Conservation (phyloP, 2,329 filamentous ascomycete species). For the Venturia effusa region DNA sequence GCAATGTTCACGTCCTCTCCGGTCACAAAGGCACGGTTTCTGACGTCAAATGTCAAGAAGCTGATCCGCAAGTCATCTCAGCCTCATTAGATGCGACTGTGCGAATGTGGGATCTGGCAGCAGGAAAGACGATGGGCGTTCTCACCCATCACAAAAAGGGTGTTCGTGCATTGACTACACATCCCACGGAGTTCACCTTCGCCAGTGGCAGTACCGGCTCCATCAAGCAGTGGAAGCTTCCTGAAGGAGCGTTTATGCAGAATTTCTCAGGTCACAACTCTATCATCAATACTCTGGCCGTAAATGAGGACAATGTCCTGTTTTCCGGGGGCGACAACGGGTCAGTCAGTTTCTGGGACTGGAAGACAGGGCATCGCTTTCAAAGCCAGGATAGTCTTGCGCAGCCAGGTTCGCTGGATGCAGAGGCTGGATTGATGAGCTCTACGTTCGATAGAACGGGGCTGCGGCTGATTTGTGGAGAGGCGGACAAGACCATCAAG, state of each 20-base stretch:
- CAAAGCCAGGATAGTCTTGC: slow-evolving; percentile 84
- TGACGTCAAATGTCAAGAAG: slow-evolving; percentile 85
- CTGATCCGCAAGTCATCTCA: slow-evolving; percentile 90
- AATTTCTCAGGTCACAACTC: slow-evolving; percentile 96
- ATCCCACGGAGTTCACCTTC: slow-evolving; percentile 93
- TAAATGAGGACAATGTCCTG: slow-evolving; percentile 89
- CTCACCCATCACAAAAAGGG: slow-evolving; percentile 98
- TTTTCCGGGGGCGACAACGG: slow-evolving; percentile 94
- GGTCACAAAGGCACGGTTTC: slow-evolving; percentile 89
- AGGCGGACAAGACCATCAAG: slow-evolving; percentile 96
- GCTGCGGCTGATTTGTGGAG: slow-evolving; percentile 79
- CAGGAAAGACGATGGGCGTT: slow-evolving; percentile 91
- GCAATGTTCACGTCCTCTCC: slow-evolving; percentile 85
- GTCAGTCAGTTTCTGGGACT: slow-evolving; percentile 96
- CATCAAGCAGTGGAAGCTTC: slow-evolving; percentile 99
- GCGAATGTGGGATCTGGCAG: slow-evolving; percentile 87
- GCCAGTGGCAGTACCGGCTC: slow-evolving; percentile 82
- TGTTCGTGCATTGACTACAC: slow-evolving; percentile 70
- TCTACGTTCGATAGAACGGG: slow-evolving; percentile 87
- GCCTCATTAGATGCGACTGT: slow-evolving; percentile 88
- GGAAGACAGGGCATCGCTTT: slow-evolving; percentile 91
- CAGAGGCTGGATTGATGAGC: slow-evolving; percentile 90
- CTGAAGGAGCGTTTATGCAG: slow-evolving; percentile 96
- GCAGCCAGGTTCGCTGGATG: slow-evolving; percentile 86
- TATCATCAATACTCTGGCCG: slow-evolving; percentile 87